Evolutionary conservation across 139 green algal genomes (phyloP).

Genomic region (Monoraphidium neglectum): DNA sequence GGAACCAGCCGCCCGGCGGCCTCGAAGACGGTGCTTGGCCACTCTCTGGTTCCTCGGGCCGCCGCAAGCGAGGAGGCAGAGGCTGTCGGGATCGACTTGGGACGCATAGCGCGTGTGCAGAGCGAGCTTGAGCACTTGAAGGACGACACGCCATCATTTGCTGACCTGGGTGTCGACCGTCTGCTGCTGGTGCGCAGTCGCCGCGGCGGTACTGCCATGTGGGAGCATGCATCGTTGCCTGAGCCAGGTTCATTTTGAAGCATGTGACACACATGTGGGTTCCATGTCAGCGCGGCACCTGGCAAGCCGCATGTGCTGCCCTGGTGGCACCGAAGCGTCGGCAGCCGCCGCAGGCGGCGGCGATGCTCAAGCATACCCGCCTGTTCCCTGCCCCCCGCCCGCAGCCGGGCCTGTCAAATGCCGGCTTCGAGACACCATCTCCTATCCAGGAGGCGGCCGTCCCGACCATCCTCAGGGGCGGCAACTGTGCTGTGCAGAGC

Average conservation of each 20-base stretch:
- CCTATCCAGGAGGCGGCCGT: conserved; percentile 75
- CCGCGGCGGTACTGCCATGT: no score
- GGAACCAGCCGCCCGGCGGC: no score
- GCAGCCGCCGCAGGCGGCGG: not conserved
- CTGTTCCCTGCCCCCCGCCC: not conserved
- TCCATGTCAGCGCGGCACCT: no score
- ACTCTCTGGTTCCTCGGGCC: no score
- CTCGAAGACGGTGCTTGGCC: no score
- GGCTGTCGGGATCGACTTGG: no score
- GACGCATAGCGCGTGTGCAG: no score
- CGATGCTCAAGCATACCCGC: not conserved
- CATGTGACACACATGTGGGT: no score
- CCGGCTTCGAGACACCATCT: conserved; percentile 64
- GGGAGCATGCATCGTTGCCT: no score
- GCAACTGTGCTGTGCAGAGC: conserved; percentile 80
- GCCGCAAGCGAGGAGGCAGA: no score
- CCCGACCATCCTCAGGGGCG: conserved; percentile 60
- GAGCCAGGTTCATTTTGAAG: no score
- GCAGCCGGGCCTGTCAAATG: conserved; percentile 50
- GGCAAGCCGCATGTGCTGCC: no score
- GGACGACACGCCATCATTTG: conserved; percentile 21
- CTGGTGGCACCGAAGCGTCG: not conserved
- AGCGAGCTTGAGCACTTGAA: not conserved
- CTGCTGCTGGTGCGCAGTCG: conserved; percentile 22
- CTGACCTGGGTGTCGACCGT: conserved; percentile 30